Evolutionary conservation across 805 yeast genomes (phyloP).

Genomic region (Naumovozyma castellii): DNA sequence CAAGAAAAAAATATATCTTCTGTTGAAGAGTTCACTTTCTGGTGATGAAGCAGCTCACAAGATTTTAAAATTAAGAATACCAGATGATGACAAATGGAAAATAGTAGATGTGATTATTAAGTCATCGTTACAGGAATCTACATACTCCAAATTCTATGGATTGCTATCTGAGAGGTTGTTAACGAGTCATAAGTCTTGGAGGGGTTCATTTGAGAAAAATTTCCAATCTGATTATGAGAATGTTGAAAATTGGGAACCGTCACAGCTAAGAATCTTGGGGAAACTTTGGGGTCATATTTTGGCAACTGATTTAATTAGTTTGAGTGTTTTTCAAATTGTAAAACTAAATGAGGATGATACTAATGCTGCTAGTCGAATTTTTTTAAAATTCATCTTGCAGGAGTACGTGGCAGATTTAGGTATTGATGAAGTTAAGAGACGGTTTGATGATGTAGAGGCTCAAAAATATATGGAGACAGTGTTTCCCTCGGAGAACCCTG

Average conservation of each 20-base stretch:
- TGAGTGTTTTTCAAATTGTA: slow-evolving; percentile 47
- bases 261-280: slow-evolving; percentile 68
- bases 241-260: slow-evolving; percentile 61
- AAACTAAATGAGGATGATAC: slow-evolving; percentile 61
- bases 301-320: slow-evolving; percentile 57
- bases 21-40: slow-evolving; percentile 82
- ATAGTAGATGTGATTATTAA: slow-evolving; percentile 67
- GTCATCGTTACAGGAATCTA: slow-evolving; percentile 76
- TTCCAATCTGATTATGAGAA: slow-evolving; percentile 49
- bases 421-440: slow-evolving; percentile 35
- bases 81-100: slow-evolving; percentile 37
- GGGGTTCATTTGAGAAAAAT: slow-evolving; percentile 37
- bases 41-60: slow-evolving; percentile 92
- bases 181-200: slow-evolving; percentile 47
- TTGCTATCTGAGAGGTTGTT: slow-evolving; percentile 61
- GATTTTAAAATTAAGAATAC: slow-evolving; percentile 43
- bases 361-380: slow-evolving; percentile 70
- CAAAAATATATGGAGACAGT: slow-evolving; percentile 44
- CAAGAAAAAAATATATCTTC: slow-evolving; percentile 70
- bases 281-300: slow-evolving; percentile 79
- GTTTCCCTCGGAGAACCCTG: slow-evolving; percentile 50
- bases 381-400: slow-evolving; percentile 70
- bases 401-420: slow-evolving; percentile 77
- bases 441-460: slow-evolving; percentile 45
- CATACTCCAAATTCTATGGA: slow-evolving; percentile 81